Evolutionary conservation across 208 protist genomes (phyloP), one percentile per base, ranked within the genome.

Genomic region (Trypanosoma cruzi): DNA sequence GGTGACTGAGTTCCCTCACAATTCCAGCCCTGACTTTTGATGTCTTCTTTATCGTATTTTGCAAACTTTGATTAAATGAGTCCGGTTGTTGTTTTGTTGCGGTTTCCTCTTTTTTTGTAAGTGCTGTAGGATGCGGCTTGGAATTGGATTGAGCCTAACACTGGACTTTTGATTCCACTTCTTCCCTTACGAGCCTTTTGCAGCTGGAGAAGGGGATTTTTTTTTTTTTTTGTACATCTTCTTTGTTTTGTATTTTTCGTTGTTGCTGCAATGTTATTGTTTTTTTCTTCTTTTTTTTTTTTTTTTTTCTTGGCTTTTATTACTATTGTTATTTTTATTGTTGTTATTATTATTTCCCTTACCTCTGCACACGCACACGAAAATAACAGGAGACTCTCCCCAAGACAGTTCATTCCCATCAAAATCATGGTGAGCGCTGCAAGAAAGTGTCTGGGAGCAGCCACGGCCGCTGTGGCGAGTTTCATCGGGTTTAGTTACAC

Each of bases 401-500:
- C 1, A 44, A 44, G 1, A 44, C 7, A 7, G 40, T 13, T 44
- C 40, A 3, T 14, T 16, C 11, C 18, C 11, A 44, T 14, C 40
- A 44, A 52, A 22, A 8, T 52, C 26, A 79, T 87, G 64, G 64
- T 60, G 14, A 82, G 78, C 18, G 75, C 75, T 1, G 73, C 71
- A 1, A 92, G 88, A 69, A 83, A 70, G 55, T n/a, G 81, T 26
- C n/a, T 84, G 18, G 79, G 73, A 29, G 62, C 64, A 49, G 71
- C 81, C n/a, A 57, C 73, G 1, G 84, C 65, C 6, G 81, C 78
- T 26, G 71, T 87, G 57, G 74, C 76, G 28, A 82, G 81, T 11
- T n/a, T 86, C 34, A 70, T 92, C 34, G 85, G 77, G 13, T 83
- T 95, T 58, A 79, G 81, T 46, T 95, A 89, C 74, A 96, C 84